Percentiles rank a stretch among this genome's conserved stretches.
phyloP scores from a whole-genome alignment of 441 rosid genomes.

The Pelargonium fulgidum region DNA sequence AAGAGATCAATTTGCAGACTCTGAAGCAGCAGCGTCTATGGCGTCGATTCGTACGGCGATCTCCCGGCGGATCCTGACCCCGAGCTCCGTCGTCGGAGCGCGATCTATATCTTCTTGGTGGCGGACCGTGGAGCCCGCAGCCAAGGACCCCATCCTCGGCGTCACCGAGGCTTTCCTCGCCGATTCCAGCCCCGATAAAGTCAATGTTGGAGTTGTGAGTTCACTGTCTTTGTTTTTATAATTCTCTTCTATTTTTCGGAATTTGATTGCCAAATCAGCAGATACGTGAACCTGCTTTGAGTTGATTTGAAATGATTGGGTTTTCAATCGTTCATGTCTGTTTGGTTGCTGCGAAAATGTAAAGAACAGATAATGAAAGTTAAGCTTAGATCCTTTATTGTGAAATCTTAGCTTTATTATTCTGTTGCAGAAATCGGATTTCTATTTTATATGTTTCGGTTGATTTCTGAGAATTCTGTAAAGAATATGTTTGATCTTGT shows the following conservation, averaged over 20 bases:
- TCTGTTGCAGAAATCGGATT: background rate
- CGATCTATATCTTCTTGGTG: conserved; percentile 81
- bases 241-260: background rate
- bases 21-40: background rate
- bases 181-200: conserved; percentile 69
- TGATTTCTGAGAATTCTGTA: background rate
- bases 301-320: background rate
- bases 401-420: background rate
- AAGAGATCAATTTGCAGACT: background rate
- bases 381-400: background rate
- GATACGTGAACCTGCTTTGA: background rate
- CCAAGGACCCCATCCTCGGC: conserved; percentile 89
- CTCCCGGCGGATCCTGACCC: conserved; percentile 19
- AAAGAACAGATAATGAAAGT: background rate
- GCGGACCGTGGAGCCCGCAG: conserved; percentile 75
- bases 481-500: background rate
- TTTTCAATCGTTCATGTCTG: background rate
- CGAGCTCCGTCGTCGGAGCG: conserved; percentile 29
- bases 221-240: background rate
- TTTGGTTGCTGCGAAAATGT: background rate
- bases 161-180: conserved; percentile 93
- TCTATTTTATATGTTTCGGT: background rate
- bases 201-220: conserved; percentile 91
- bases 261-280: background rate
- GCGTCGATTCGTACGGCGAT: conserved; percentile 13